Base-by-base conservation (phyloP, 352 stramenopile genomes). In the Phytophthora citricola region DNA sequence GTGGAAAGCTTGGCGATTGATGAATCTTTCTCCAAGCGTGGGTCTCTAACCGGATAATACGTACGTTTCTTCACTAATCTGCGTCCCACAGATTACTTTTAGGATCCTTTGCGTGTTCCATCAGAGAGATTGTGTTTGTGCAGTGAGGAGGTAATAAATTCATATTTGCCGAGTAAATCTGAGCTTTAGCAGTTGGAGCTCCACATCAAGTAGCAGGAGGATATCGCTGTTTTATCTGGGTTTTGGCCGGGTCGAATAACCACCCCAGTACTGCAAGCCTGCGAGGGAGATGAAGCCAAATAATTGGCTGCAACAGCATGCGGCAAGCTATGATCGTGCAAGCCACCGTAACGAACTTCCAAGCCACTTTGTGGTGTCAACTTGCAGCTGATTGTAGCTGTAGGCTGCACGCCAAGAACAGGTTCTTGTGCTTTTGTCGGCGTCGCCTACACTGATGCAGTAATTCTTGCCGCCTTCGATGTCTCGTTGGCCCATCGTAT, bases 271-370 rank as follows among this genome's bases (percentile, higher is more conserved):
- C 31, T 36, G 31, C 31, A 36, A 8, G 5, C 31, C 31, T 12
- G 31, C 31, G 31, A 36, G 7, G 31, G 31, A 36, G 3, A 36
- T 36, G 31, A 8, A 36, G 10, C 31, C 31, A 8, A 14, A 36
- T 7, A 8, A 36, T 14, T 12, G 31, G 31, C 31, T 58, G 34
- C 15, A 68, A 46, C 3, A 58, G 27, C n/a, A 34, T 48, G 5
- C 46, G 45, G 14, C 39, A 41, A 20, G 61, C 63, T 9, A 70
- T 27, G 8, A 70, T 41, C 2, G 40, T 59, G 38, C 20, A 43
- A 14, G 48, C 12, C 14, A 51, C 15, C 8, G 40, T 26, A 10
- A 71, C 41, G 12, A 61, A 61, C n/a, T 66, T 65, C 7, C 55
- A 24, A 17, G 41, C 54, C 17, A 61, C 26, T 17, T 57, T 55